phyloP scores from a whole-genome alignment of 2,329 filamentous ascomycete genomes.

The Phoma herbarum region DNA sequence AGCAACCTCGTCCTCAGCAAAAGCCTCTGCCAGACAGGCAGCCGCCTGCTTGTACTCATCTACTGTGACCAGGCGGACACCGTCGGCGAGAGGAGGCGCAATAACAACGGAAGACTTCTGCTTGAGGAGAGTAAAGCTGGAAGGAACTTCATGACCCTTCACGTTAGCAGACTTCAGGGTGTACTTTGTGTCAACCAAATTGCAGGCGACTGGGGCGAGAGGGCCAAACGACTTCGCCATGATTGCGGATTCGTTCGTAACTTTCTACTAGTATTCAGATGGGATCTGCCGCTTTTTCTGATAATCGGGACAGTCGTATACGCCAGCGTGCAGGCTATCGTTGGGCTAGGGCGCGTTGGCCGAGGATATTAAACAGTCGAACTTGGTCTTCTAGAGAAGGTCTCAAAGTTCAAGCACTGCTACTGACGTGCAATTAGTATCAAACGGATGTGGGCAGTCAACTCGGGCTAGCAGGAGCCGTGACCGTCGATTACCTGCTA shows the following conservation, averaged over 20 bases:
- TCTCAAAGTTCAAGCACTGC: constrained; percentile 47
- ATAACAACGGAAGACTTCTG: constrained; percentile 30
- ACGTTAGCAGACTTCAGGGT: constrained; percentile 49
- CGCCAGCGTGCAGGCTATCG: constrained; percentile 53
- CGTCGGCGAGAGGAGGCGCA: constrained; percentile 49
- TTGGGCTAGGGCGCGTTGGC: constrained; percentile 34
- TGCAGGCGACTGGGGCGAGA: constrained; percentile 40
- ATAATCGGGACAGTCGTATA: constrained; percentile 49
- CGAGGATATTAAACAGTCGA: constrained; percentile 46
- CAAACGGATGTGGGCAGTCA: constrained; percentile 34
- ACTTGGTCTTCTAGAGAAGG: constrained; percentile 35
- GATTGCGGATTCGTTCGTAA: constrained; percentile 53
- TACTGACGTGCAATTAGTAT: constrained; percentile 48
- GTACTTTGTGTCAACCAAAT: constrained; percentile 49
- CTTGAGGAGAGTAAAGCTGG: constrained; percentile 43
- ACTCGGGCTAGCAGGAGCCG: constrained; percentile 41
- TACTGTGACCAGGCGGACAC: constrained; percentile 70
- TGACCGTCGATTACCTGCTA: constrained; percentile 47
- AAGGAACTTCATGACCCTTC: constrained; percentile 42
- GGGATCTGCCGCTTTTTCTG: constrained; percentile 59
- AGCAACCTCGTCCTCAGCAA: constrained; percentile 76
- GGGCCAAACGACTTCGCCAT: constrained; percentile 55
- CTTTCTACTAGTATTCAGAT: constrained; percentile 57
- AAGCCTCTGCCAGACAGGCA: constrained; percentile 77
- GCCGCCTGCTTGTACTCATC: constrained; percentile 76